Base-by-base conservation (phyloP, 805 yeast genomes). In the Yarrowia hollandica region DNA sequence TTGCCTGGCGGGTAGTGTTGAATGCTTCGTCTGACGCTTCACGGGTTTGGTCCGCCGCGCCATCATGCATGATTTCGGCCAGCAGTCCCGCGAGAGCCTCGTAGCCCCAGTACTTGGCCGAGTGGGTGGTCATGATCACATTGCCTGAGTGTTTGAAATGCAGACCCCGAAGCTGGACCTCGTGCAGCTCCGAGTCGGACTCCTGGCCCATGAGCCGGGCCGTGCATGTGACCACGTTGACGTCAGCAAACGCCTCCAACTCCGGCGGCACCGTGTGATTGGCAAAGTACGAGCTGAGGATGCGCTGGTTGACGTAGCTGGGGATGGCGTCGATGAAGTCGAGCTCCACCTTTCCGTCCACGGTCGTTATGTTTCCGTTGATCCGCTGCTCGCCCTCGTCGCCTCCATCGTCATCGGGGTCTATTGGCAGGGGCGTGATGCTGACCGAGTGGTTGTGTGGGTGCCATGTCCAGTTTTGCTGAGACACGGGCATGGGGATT, bases 1-100 rank as follows among this genome's bases (percentile, higher is more conserved):
- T 88, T 25, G 90, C 79, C 31, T 77, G 74, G 0, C 90, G 78
- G 16, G 80, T 72, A 18, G 78, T 76, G 62, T 86, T 84, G 66
- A 85, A 88, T 68, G 55, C 39, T 1, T 23, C 26, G 38, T 48
- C 55, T 15, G 30, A n/a, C 12, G 15, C 11, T 3, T 31, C 39
- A 28, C 35, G 33, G 6, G 33, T 18, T 12, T 18, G 18, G 25
- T 31, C 54, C 85, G 86, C 1, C 84, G 77, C 12, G 0, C 90
- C 91, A 21, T 33, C 37, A 10, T 48, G 33, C 44, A 37, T 23
- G 33, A 52, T 35, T 18, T 73, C 72, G 10, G 88, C 72, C 4
- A 75, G 74, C 16, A 90, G 64, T 1, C 65, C 69, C 5, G 75
- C 74, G 14, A 72, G 41, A 2, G 69, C 71, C 42, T 61, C 60